Evolutionary conservation across 352 stramenopile species (phyloP), one percentile per base, ranked within the genome.

Genomic region (Phytopythium cucurbitacearum): DNA sequence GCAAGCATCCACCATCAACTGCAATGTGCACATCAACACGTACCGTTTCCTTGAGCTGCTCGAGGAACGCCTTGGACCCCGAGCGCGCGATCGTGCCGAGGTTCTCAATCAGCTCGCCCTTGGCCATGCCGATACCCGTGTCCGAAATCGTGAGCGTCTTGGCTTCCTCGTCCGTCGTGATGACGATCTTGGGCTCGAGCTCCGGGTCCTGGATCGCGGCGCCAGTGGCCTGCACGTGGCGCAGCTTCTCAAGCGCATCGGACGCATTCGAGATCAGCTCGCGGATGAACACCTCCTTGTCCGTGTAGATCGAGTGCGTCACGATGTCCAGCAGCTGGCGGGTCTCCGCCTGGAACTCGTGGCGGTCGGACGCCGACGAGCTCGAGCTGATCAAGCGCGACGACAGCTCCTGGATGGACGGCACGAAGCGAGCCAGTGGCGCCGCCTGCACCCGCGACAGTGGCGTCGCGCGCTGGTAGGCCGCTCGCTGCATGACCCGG

Each of bases 241-340:
- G 90, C 37, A 99, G 77, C 76, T 99, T 99, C 77, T 99, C 97
- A 13, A 99, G 80, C 7, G 97, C 96, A 72, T 99, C 98, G 15
- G 91, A 98, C 0, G 97, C 92, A 69, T 99, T 99, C 28, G 92
- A 99, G 53, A 99, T 97, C 11, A 99, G 79, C 71, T 99, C 97
- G 40, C 96, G 85, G 32, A 99, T 77, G 72, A 99, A 99, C 2
- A 99, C 94, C 57, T 99, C 96, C 78, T 99, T 99, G 75, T 99
- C 96, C 35, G 97, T 99, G 80, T 99, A 99, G 53, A 99, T 96
- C 13, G 97, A 99, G 75, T 99, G 94, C 7, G 96, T 99, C 56
- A 99, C 97, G 57, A 98, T 98, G 64, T 98, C 94, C 42, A 98
- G 62, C 56, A 98, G 72, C 70, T 98, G 92, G 16, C 86, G 87